Base-by-base conservation (phyloP, 2,329 filamentous ascomycete species). In the Penicillium brevicompactum region DNA sequence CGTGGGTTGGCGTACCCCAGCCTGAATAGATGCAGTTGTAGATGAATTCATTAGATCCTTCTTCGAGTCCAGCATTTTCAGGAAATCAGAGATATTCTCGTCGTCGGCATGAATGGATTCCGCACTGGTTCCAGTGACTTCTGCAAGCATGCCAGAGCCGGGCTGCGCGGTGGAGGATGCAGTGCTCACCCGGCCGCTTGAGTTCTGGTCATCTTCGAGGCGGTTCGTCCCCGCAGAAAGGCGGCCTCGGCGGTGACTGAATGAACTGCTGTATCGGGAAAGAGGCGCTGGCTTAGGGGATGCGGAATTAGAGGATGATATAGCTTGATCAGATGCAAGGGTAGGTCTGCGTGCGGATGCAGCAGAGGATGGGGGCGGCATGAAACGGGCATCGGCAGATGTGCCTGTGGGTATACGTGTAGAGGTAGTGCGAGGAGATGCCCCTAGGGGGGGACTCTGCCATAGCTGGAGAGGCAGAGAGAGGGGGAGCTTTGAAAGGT, bases 401-500 rank as follows among this genome's bases (percentile, higher is more conserved):
- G 72, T 71, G 11, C 70, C 70, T 34, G 72, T 60, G 5, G 72
- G 70, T 3, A 71, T 63, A 53, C 78, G 74, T 50, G 74, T 72
- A 22, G 79, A 63, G 2, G 77, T 78, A 22, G 76, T 80, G 57
- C 81, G 77, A 30, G 83, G 83, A 7, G 82, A 85, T 6, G 77
- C 76, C n/a, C 79, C 78, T 11, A 77, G 56, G 5, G 75, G 75
- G 72, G 40, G 82, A 75, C 40, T 80, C 76, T 4, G 78, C 74
- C 30, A 78, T 75, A n/a, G 82, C 80, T 16, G 92, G 93, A 4
- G 92, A 97, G 4, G 90, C 91, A 2, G 92, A 96, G n/a, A 97
- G 80, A 1, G 93, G 95, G 10, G 93, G 93, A 13, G 92, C 91
- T 74, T 99, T 99, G 79, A 99, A 99, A 0, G 93, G 92, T 65